Percentiles rank a stretch among this genome's conserved stretches.
These are phyloP conservation scores for Botrytis galanthina DNA, from an alignment of 2,329 filamentous ascomycete species.

Conservation along the genomic window DNA sequence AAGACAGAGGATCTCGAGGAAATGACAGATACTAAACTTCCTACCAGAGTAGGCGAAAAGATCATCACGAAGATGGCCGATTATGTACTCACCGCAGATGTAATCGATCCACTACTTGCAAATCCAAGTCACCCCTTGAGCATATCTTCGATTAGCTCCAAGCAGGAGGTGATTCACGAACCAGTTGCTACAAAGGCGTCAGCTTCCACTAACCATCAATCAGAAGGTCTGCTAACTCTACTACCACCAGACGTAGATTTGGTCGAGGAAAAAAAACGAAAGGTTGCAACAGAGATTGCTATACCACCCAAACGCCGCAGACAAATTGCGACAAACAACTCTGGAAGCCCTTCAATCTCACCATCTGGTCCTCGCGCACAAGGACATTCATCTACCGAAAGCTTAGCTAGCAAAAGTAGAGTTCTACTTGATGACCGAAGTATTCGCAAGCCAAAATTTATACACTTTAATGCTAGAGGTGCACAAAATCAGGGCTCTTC, in stretches of 20 bases:
- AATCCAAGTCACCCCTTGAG: not conserved
- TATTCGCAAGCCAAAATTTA: slow-evolving; percentile 28
- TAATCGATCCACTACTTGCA: not conserved
- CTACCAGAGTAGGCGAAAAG: not conserved
- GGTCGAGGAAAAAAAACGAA: slow-evolving; percentile 17
- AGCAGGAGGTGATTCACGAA: not conserved
- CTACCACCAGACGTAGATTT: not conserved
- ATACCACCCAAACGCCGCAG: slow-evolving; percentile 6
- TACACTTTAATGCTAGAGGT: slow-evolving; percentile 28
- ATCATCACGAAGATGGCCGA: too few species aligned
- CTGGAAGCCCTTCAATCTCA: not conserved
- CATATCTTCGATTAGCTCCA: not conserved
- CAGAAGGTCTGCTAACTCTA: not conserved
- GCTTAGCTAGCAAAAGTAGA: not conserved
- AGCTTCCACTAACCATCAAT: not conserved
- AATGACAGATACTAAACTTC: not conserved
- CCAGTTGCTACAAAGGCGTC: not conserved
- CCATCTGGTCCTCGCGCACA: not conserved
- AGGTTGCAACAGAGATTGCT: not conserved
- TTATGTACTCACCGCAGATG: not conserved
- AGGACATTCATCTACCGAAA: not conserved
- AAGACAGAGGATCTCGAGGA: not conserved
- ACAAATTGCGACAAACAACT: not conserved
- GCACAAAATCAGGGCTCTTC: slow-evolving; percentile 31
- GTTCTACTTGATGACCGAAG: slow-evolving; percentile 23